Conservation (phyloP, 1,284 basidiomycete genomes). For the Coniferiporia weirii region DNA sequence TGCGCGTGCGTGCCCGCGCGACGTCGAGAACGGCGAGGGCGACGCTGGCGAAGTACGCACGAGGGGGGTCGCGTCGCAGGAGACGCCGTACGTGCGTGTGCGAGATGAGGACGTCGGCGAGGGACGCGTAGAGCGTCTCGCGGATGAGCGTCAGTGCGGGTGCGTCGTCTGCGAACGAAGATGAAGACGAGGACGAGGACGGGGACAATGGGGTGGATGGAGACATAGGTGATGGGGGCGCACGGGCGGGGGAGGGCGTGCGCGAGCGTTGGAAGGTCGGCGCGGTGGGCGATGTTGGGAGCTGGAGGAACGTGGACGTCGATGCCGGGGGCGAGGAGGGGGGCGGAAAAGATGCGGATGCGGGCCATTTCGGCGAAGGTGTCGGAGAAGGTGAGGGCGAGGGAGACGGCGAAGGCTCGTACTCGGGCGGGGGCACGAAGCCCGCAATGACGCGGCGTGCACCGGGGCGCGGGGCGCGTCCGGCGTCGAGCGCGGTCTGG, state of each 20-base stretch:
- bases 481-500: conserved; percentile 69
- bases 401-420: conserved; percentile 38
- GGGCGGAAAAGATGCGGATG: too few relatives aligned
- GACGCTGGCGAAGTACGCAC: conserved; percentile 74
- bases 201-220: conserved; percentile 5
- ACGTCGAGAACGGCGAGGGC: conserved; percentile 69
- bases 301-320: too few relatives aligned
- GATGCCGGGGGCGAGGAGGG: too few relatives aligned
- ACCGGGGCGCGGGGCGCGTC: conserved; percentile 24
- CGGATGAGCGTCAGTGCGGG: conserved; percentile 72
- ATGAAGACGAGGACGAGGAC: conserved; percentile 17
- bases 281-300: too few relatives aligned
- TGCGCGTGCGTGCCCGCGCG: conserved; percentile 32
- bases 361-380: too few relatives aligned
- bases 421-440: conserved; percentile 68
- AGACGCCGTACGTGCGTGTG: conserved; percentile 47
- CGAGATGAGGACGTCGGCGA: conserved; percentile 60
- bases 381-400: conserved; percentile 10
- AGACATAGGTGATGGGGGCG: neutral
- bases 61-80: conserved; percentile 54
- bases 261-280: too few relatives aligned
- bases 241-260: conserved; percentile 11
- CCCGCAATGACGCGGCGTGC: conserved; percentile 32
- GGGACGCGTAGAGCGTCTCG: conserved; percentile 74
- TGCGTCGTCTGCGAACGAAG: conserved; percentile 39